Evolutionary conservation across 2,329 filamentous ascomycete species (phyloP).

Genomic region (Exophiala oligosperma): DNA sequence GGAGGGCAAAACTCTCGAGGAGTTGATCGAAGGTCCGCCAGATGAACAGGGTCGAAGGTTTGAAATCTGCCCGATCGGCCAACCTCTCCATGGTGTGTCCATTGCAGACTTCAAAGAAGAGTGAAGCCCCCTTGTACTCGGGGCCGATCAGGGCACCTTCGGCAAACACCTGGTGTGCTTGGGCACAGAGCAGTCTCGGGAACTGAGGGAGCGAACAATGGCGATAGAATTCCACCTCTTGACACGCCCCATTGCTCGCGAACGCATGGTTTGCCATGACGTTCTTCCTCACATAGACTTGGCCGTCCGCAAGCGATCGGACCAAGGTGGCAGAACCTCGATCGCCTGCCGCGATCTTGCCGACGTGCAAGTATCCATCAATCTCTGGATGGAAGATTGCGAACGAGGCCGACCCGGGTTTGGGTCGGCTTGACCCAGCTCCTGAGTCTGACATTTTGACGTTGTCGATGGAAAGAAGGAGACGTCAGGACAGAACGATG

Average conservation of each 20-base stretch:
- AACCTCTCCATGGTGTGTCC: constrained; percentile 13
- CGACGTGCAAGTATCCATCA: too few species aligned
- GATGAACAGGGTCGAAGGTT: constrained; percentile 3
- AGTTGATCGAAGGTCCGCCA: constrained; percentile 13
- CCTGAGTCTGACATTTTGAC: too few species aligned
- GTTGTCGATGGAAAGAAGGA: too few species aligned
- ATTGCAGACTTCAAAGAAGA: constrained; percentile 14
- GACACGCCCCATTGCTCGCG: neutral
- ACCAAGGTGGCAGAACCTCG: neutral
- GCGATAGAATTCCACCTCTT: constrained; percentile 12
- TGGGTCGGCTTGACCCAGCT: too few species aligned
- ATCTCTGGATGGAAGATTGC: too few species aligned
- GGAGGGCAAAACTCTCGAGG: constrained; percentile 1
- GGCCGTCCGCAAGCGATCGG: constrained; percentile 11
- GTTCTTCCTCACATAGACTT: constrained; percentile 23
- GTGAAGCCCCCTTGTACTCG: neutral
- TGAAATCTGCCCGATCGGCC: neutral
- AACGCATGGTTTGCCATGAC: neutral
- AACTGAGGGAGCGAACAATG: constrained; percentile 1
- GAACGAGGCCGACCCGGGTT: too few species aligned
- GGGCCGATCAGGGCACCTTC: neutral
- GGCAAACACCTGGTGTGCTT: constrained; percentile 1
- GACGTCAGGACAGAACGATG: too few species aligned
- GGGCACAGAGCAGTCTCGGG: constrained; percentile 1
- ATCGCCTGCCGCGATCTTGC: too few species aligned